These are phyloP conservation scores for Zoysia matrella DNA, from an alignment of 202 grass and related monocot genomes.

Conservation along the genomic window DNA sequence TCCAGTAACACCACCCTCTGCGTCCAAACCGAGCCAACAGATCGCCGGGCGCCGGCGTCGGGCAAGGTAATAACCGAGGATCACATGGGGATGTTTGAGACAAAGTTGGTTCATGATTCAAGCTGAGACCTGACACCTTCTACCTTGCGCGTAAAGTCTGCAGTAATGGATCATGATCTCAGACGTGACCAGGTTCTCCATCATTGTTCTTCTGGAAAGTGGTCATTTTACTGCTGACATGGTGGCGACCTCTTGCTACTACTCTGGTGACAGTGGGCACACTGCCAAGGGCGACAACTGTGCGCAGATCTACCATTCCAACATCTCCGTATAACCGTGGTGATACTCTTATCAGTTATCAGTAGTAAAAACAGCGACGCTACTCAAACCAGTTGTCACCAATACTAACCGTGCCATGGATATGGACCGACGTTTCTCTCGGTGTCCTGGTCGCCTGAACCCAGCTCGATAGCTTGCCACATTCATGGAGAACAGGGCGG, in stretches of 20 bases:
- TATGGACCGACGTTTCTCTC: conserved; percentile 15
- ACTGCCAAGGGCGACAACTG: conserved; percentile 11
- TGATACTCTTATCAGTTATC: neutral
- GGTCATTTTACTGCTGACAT: conserved; percentile 11
- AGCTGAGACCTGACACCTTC: neutral
- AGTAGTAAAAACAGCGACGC: neutral
- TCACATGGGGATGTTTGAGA: neutral
- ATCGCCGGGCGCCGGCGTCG: neutral
- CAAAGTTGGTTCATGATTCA: neutral
- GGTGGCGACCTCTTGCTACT: neutral
- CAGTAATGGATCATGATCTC: neutral
- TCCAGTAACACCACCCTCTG: neutral
- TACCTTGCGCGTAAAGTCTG: neutral
- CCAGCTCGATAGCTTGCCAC: too few species aligned
- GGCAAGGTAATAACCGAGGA: neutral
- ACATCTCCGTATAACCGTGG: neutral
- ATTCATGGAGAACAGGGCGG: too few species aligned
- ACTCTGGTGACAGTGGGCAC: neutral
- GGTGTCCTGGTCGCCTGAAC: too few species aligned
- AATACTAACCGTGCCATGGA: conserved; percentile 10
- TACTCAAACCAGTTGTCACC: neutral
- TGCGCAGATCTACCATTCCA: conserved; percentile 30
- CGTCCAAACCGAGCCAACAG: neutral
- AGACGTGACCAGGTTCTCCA: neutral
- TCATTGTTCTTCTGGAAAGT: conserved; percentile 3